phyloP scores from a whole-genome alignment of 441 rosid species.

The Aleurites moluccanus region DNA sequence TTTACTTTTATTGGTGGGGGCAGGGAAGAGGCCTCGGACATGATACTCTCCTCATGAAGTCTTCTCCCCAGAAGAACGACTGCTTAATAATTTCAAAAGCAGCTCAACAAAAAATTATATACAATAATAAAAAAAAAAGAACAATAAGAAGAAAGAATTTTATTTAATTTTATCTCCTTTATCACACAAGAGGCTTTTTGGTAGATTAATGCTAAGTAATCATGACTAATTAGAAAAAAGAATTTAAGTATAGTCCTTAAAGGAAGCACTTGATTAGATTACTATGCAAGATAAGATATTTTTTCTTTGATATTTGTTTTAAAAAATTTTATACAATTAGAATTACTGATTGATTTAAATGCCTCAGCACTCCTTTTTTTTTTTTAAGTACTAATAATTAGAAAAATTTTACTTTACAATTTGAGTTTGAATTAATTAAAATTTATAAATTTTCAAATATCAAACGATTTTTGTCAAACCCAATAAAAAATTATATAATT shows the following conservation, averaged over 20 bases:
- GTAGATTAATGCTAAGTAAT: neutral
- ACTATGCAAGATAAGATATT: too few species aligned
- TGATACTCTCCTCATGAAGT: conserved; percentile 15
- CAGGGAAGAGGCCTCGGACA: conserved; percentile 15
- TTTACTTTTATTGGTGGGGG: conserved; percentile 29
- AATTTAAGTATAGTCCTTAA: neutral
- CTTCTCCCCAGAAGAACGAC: neutral
- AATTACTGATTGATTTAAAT: too few species aligned
- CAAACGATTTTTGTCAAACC: too few species aligned
- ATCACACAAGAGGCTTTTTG: neutral
- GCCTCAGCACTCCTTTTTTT: too few species aligned
- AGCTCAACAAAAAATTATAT: neutral
- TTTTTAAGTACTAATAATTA: too few species aligned
- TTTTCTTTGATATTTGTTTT: too few species aligned
- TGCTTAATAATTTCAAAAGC: neutral
- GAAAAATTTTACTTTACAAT: too few species aligned
- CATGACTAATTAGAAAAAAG: neutral
- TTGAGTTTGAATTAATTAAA: too few species aligned
- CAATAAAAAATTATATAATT: neutral
- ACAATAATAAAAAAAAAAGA: neutral
- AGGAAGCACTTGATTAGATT: too few species aligned
- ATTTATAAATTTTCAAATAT: too few species aligned
- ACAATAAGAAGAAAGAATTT: neutral
- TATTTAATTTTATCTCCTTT: too few species aligned
- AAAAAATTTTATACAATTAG: neutral